Conservation (phyloP, 2,329 filamentous ascomycete genomes). For the Pseudomassariella vexata region DNA sequence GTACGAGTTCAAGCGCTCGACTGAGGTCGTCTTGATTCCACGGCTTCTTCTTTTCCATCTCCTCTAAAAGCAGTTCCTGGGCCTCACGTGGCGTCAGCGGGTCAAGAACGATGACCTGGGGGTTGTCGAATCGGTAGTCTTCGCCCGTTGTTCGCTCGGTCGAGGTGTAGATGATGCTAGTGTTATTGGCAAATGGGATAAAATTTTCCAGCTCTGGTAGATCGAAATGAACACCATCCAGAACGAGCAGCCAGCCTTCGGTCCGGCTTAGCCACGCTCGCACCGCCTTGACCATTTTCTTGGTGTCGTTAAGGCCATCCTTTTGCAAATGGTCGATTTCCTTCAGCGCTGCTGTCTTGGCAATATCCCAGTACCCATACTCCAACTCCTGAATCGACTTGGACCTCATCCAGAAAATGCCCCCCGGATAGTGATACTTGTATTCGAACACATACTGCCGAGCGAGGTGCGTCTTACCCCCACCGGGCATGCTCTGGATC, state of each 20-base stretch:
- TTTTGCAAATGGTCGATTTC: slow-evolving; percentile 34
- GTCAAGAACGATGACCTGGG: slow-evolving; percentile 48
- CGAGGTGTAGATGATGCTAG: slow-evolving; percentile 64
- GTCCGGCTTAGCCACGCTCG: slow-evolving; percentile 55
- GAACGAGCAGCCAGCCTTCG: slow-evolving; percentile 61
- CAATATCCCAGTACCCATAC: slow-evolving; percentile 62
- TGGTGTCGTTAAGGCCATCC: slow-evolving; percentile 30
- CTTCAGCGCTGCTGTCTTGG: slow-evolving; percentile 46
- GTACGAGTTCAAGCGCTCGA: slow-evolving; percentile 56
- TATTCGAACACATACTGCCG: slow-evolving; percentile 61
- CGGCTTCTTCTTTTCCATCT: slow-evolving; percentile 53
- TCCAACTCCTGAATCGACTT: slow-evolving; percentile 53
- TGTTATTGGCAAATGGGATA: slow-evolving; percentile 58
- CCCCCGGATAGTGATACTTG: slow-evolving; percentile 54
- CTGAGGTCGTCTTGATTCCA: slow-evolving; percentile 46
- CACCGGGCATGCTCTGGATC: slow-evolving; percentile 58
- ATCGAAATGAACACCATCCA: slow-evolving; percentile 62
- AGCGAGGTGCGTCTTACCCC: slow-evolving; percentile 64
- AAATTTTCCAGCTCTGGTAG: slow-evolving; percentile 51
- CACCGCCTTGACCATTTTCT: slow-evolving; percentile 50
- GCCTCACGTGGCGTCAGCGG: slow-evolving; percentile 51
- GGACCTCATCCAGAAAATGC: slow-evolving; percentile 65
- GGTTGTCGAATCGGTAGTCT: slow-evolving; percentile 55
- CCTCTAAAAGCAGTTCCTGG: slow-evolving; percentile 53
- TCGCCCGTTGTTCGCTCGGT: slow-evolving; percentile 52